Percentiles rank a stretch among this genome's conserved stretches.
phyloP scores from a whole-genome alignment of 1,284 basidiomycete genomes.

The Schizopora paradoxa region DNA sequence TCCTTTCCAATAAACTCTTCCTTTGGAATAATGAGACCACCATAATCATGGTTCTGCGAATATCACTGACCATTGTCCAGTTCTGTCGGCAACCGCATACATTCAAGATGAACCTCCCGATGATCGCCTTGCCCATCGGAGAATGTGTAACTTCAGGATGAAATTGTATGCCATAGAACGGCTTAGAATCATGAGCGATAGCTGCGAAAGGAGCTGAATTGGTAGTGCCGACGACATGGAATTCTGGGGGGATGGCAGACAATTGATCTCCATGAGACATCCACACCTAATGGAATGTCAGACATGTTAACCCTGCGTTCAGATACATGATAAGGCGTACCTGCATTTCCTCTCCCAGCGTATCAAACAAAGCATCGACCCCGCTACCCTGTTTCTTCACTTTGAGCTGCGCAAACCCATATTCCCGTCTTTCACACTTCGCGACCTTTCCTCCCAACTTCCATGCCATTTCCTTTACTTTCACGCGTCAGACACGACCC shows the following conservation, averaged over 20 bases:
- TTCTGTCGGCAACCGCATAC: slow-evolving; percentile 81
- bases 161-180: slow-evolving; percentile 97
- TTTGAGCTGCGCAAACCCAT: slow-evolving; percentile 85
- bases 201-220: slow-evolving; percentile 89
- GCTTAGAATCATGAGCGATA: slow-evolving; percentile 85
- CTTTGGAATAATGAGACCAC: slow-evolving; percentile 33
- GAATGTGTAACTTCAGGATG: slow-evolving; percentile 99
- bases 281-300: slow-evolving; percentile 72
- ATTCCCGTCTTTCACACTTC: slow-evolving; percentile 90
- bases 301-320: background rate
- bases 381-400: slow-evolving; percentile 64
- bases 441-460: slow-evolving; percentile 84
- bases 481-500: slow-evolving; percentile 2
- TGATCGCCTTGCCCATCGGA: slow-evolving; percentile 85
- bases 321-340: slow-evolving; percentile 36
- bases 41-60: slow-evolving; percentile 6
- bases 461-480: slow-evolving; percentile 84
- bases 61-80: slow-evolving; percentile 86
- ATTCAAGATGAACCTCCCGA: slow-evolving; percentile 80
- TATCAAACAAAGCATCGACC: slow-evolving; percentile 81
- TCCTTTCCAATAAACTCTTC: slow-evolving; percentile 99
- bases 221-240: slow-evolving; percentile 87
- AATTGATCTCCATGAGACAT: slow-evolving; percentile 99
- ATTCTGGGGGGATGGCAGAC: slow-evolving; percentile 74
- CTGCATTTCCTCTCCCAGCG: slow-evolving; percentile 79